These are phyloP conservation scores for Tripterygium wilfordii DNA, from an alignment of 177 flowering plant species.

Conservation along the genomic window DNA sequence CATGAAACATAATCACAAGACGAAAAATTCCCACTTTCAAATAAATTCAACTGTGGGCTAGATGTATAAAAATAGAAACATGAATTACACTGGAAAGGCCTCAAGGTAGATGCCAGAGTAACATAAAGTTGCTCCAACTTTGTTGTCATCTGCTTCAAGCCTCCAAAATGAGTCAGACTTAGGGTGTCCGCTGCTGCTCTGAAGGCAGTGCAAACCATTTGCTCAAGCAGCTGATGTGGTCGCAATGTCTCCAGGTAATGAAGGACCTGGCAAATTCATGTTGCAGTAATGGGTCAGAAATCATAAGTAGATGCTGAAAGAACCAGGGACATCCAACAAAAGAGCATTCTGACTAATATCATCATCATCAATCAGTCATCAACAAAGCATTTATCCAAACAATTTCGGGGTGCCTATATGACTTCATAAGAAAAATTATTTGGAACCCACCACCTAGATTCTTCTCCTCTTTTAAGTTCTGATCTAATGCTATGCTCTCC, in stretches of 20 bases:
- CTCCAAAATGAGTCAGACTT: constrained; percentile 65
- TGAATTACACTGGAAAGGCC: constrained; percentile 59
- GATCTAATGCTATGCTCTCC: too few species aligned
- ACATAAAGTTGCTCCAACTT: constrained; percentile 72
- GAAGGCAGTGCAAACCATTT: constrained; percentile 93
- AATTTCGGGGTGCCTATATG: too few species aligned
- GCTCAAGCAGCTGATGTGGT: constrained; percentile 85
- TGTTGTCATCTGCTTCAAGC: constrained; percentile 59
- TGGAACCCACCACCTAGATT: too few species aligned
- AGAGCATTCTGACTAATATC: too few species aligned
- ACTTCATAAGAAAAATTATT: too few species aligned
- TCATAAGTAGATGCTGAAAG: background rate
- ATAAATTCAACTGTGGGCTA: background rate
- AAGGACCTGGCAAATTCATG: constrained; percentile 46
- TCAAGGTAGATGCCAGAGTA: constrained; percentile 64
- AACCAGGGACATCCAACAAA: too few species aligned
- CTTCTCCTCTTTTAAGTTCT: too few species aligned
- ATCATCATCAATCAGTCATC: too few species aligned
- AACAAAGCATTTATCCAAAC: too few species aligned
- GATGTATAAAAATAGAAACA: background rate
- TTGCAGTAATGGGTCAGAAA: background rate
- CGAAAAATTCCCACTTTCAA: background rate
- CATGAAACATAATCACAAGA: background rate
- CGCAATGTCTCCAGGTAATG: constrained; percentile 89
- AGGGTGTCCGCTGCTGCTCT: constrained; percentile 79